Base-by-base conservation (phyloP, 2,329 filamentous ascomycete species). In the Aspergillus caelatus region DNA sequence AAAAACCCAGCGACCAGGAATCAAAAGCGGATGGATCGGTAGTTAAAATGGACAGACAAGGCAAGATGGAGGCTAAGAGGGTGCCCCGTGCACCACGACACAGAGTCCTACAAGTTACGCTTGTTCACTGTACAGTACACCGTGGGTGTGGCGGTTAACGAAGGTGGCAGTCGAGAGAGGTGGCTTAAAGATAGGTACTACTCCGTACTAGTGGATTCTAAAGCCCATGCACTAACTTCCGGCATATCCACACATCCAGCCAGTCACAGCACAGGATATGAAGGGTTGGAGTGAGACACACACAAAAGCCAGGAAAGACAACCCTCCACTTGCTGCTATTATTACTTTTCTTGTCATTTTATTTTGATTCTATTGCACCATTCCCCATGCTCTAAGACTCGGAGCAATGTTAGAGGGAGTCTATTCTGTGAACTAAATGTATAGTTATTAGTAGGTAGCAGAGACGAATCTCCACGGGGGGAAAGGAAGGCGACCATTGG, bases 271-370 rank as follows among this genome's bases (percentile, higher is more conserved):
- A n/a, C 46, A 50, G 46, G 16, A 11, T 28, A 19, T 28, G 19
- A 59, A 58, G 56, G 28, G 28, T 36, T 30, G 16, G 57, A 52
- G 21, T 52, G 39, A 59, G 39, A 59, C 57, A 50, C 43, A 12
- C 39, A 43, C 34, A 43, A 16, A 28, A 53, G 36, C 19, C 21
- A 41, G 34, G 41, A 32, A 32, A 32, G 56, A 54, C 53, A 26
- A 41, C 60, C 41, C 14, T 50, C 57, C 45, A 59, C 57, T 52
- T 59, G 32, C 21, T 52, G 45, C 30, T 52, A 58, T 58, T 36
- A 58, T 50, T 50, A 39, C 34, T 36, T 36, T 36, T 10, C 34
- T n/a, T n/a, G 9, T 21, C 11, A 41, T 30, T 30, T 50, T 30
- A 32, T 48, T 62, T 32, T 43, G 21, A 39, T 50, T 50, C 12